Evolutionary conservation across 2,329 filamentous ascomycete species (phyloP), one percentile per base, ranked within the genome.

Genomic region (Metarhizium humberi): DNA sequence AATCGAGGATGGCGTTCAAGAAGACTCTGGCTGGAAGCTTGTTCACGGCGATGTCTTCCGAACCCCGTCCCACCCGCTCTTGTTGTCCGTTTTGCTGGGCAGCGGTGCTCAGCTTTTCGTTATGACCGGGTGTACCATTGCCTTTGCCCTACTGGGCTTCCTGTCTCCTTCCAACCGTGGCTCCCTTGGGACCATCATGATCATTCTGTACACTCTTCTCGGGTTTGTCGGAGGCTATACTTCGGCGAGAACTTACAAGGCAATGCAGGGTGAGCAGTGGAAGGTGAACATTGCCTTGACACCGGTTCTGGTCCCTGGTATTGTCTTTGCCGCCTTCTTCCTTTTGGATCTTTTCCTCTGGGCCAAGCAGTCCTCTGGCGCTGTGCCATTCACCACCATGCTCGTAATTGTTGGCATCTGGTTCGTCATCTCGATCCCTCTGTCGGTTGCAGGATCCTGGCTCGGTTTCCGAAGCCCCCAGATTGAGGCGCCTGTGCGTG

Each of bases 31-130:
- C 58, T 99, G 94, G 94, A 99, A 99, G 73, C 76, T 99, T 50
- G 92, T 99, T 1, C 94, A 99, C 65, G 94, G 94, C 54, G 94
- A 99, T 69, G 92, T 97, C 36, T 99, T 99, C 79, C 87, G 94
- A 55, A 85, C 87, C 11, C 94, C 94, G 3, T 83, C 86, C 60
- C 85, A 88, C 57, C 88, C 92, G 1, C 79, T 99, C 32, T 76
- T 96, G 14, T 79, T 99, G 20, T 92, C 92, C 55, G 78, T 99
- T 6, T 79, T 99, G 59, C 80, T 96, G 46, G 94, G 94, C 56
- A 97, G 95, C 67, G 94, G 94, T 58, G 90, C 90, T 11, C 94
- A 99, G 73, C 82, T 99, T 3, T 97, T 99, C 70, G 91, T 95
- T 69, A 99, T 99, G 92, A 89, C 92, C 2, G 94, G 90, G 36